Evolutionary conservation across 2,329 filamentous ascomycete genomes (phyloP), one percentile per base, ranked within the genome.

Genomic region (Penicillium sp.): DNA sequence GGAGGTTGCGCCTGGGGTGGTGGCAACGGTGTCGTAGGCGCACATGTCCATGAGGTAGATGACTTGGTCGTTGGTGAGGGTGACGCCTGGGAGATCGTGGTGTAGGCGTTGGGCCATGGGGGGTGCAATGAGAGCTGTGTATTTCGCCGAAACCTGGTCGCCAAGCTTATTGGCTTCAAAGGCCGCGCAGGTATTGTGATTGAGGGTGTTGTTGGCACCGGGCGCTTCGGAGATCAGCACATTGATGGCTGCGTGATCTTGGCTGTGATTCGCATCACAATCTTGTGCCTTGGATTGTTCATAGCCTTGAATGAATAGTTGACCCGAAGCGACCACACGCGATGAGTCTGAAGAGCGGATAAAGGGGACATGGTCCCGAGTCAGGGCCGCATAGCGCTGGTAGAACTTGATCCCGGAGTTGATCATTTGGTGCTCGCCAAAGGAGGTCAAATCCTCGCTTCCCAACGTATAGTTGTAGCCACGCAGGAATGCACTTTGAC

Each of bases 11-110:
- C 76, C 69, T 0, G 69, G 62, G 5, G 80, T 74, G 5, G 47
- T 38, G 7, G 84, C 82, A n/a, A 95, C 82, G 0, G 88, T 91
- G 57, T 85, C 79, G 70, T 89, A 95, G 0, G 90, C 84, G 61
- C 90, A 96, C 51, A 95, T 75, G 59, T 95, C 89, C 89, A 96
- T 95, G 32, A 96, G 65, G 48, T 78, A 79, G 48, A 90, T 73
- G 1, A 83, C 80, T 32, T 91, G 83, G 1, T 72, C 61, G 9
- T 75, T 63, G 3, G 78, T 80, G 37, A 95, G 66, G 51, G 85
- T 81, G 4, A 80, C 83, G 2, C 86, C 85, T 0, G 77, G 77
- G 0, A 96, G 74, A 51, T 84, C 80, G 11, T 70, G 59, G 62
- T 90, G 89, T 36, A 95, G 69, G 6, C 88, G 81, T 2, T 75